Percentiles rank a stretch among this genome's conserved stretches.
Evolutionary conservation across 2,329 filamentous ascomycete species (phyloP).

Genomic region (Mariannaea elegans): DNA sequence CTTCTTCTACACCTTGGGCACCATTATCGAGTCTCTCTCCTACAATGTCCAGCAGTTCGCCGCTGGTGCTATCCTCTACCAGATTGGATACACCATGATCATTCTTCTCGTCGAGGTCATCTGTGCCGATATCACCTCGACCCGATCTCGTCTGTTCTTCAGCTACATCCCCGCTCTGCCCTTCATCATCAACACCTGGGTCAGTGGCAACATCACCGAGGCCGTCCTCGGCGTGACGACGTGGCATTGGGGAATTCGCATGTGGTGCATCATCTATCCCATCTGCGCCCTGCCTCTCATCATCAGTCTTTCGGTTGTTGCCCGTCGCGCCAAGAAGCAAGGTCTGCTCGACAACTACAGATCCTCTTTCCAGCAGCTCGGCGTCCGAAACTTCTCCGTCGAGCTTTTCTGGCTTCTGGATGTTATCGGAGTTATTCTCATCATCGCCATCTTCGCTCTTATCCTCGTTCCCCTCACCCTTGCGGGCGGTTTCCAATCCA

Average conservation of each 20-base stretch:
- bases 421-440: slow-evolving; percentile 54
- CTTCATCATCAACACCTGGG: slow-evolving; percentile 73
- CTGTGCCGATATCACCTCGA: slow-evolving; percentile 70
- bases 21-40: slow-evolving; percentile 64
- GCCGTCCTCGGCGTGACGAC: slow-evolving; percentile 57
- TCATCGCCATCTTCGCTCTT: slow-evolving; percentile 57
- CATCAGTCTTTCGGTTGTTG: slow-evolving; percentile 58
- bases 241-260: slow-evolving; percentile 72
- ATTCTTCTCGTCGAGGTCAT: slow-evolving; percentile 71
- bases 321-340: slow-evolving; percentile 60
- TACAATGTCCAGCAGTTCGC: slow-evolving; percentile 60
- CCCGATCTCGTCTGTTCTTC: slow-evolving; percentile 69
- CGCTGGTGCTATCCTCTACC: slow-evolving; percentile 68
- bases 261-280: slow-evolving; percentile 72
- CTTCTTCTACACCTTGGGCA: slow-evolving; percentile 67
- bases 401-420: slow-evolving; percentile 59
- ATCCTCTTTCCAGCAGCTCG: slow-evolving; percentile 45
- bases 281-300: slow-evolving; percentile 66
- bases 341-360: slow-evolving; percentile 54
- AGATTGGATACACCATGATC: slow-evolving; percentile 70
- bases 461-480: slow-evolving; percentile 56
- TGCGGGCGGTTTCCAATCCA: slow-evolving; percentile 52
- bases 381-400: slow-evolving; percentile 44
- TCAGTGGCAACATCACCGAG: slow-evolving; percentile 64
- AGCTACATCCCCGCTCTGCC: slow-evolving; percentile 69